Percentiles rank a stretch among this genome's conserved stretches.
These are phyloP conservation scores for Phoenix roebelenii DNA, from an alignment of 176 grass and related monocot genomes.

Conservation along the genomic window DNA sequence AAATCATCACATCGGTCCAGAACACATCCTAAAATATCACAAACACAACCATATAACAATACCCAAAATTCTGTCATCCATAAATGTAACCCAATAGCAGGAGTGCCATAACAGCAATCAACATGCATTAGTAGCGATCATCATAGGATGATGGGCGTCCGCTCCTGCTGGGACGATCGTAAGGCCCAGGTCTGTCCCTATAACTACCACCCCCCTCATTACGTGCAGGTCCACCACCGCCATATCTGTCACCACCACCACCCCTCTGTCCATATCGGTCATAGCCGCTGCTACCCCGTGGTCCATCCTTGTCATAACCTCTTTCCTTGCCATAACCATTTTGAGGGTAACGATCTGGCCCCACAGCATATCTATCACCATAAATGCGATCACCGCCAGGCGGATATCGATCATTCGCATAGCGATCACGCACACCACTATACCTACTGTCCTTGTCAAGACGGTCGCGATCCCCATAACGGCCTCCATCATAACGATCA, in stretches of 20 bases:
- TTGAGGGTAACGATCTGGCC: conserved; percentile 48
- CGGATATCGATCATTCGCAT: conserved; percentile 50
- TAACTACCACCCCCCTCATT: conserved; percentile 29
- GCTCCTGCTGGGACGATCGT: conserved; percentile 58
- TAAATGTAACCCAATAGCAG: no score
- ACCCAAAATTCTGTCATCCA: no score
- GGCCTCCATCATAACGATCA: conserved; percentile 53
- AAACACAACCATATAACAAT: no score
- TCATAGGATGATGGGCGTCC: conserved; percentile 35
- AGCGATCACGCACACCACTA: conserved; percentile 36
- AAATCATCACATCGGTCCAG: no score
- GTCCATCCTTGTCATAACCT: conserved; percentile 72
- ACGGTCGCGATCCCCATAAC: conserved; percentile 45
- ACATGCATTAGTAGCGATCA: conserved; percentile 56
- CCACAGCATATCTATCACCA: conserved; percentile 64
- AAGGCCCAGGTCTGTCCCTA: conserved; percentile 25
- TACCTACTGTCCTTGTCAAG: conserved; percentile 49
- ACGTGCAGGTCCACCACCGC: conserved; percentile 31
- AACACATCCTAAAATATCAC: no score
- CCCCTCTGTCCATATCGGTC: conserved; percentile 47
- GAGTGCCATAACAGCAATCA: background rate
- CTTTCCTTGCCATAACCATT: conserved; percentile 74
- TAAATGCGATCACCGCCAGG: conserved; percentile 65
- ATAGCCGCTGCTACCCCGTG: conserved; percentile 36
- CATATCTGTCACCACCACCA: conserved; percentile 9